A percentile compares a stretch with the other conserved stretches of the same genome.
phyloP scores from a whole-genome alignment of 164 flowering plant genomes.

The Annona cherimola region DNA sequence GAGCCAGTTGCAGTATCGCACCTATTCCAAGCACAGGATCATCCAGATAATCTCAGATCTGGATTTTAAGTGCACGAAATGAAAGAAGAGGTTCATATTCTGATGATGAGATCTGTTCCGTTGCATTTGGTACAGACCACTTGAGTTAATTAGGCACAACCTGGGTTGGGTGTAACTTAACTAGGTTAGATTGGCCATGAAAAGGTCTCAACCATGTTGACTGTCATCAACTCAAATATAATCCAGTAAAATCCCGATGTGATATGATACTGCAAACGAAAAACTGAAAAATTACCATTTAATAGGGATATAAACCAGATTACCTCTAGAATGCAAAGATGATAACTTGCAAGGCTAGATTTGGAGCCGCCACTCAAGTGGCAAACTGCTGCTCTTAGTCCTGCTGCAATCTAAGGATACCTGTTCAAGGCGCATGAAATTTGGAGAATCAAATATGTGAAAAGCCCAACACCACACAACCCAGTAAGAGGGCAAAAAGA shows the following conservation, averaged over 20 bases:
- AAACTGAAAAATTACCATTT: background rate
- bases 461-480: background rate
- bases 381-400: slow-evolving; percentile 93
- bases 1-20: too few relatives aligned
- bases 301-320: background rate
- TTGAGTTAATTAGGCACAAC: too few relatives aligned
- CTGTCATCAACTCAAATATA: too few relatives aligned
- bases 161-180: too few relatives aligned
- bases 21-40: too few relatives aligned
- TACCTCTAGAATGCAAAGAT: slow-evolving; percentile 95
- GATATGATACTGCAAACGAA: background rate
- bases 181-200: too few relatives aligned
- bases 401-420: slow-evolving; percentile 92
- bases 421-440: slow-evolving; percentile 25
- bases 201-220: too few relatives aligned
- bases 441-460: background rate
- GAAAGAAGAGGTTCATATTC: too few relatives aligned
- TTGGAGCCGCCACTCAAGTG: slow-evolving; percentile 88
- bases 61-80: too few relatives aligned
- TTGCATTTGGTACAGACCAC: too few relatives aligned
- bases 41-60: too few relatives aligned
- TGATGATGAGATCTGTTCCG: too few relatives aligned
- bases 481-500: background rate
- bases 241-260: background rate
- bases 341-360: slow-evolving; percentile 94